Percentiles rank a stretch among this genome's conserved stretches.
Evolutionary conservation across 306 rosid genomes (phyloP).

Genomic region (Pterocarpus macrocarpus): DNA sequence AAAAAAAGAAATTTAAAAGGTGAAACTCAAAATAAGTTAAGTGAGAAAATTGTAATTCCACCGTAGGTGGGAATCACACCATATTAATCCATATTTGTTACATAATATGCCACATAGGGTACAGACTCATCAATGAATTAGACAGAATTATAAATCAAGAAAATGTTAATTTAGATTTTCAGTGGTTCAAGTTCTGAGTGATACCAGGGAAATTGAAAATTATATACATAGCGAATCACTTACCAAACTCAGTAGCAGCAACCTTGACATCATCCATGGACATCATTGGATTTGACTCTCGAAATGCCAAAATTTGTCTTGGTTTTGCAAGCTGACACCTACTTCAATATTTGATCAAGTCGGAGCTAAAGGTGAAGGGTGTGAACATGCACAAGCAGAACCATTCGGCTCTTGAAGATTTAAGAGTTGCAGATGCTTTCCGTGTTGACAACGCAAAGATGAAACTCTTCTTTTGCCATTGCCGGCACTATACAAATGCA

Average conservation of each 20-base stretch:
- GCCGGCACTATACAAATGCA: neutral
- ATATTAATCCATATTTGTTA: too few species aligned
- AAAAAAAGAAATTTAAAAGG: too few species aligned
- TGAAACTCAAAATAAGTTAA: neutral
- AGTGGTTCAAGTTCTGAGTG: too few species aligned
- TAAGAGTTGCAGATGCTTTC: constrained; percentile 45
- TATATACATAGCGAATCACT: neutral
- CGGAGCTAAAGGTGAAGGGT: constrained; percentile 8
- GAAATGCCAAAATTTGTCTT: neutral
- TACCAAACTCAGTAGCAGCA: constrained; percentile 54
- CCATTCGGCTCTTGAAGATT: neutral
- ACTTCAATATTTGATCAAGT: constrained; percentile 18
- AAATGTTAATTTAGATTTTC: too few species aligned
- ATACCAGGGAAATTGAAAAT: too few species aligned
- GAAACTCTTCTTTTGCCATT: constrained; percentile 6
- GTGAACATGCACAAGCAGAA: constrained; percentile 4
- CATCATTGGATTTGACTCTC: constrained; percentile 18
- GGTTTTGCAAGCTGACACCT: constrained; percentile 14
- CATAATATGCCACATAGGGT: too few species aligned
- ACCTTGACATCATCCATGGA: constrained; percentile 36
- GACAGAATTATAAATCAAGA: too few species aligned
- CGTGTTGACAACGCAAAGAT: constrained; percentile 48
- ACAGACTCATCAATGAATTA: too few species aligned
- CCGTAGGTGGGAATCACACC: too few species aligned
- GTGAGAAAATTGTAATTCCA: neutral